Conservation (phyloP, 2,329 filamentous ascomycete species). For the Pseudopyricularia javanii region DNA sequence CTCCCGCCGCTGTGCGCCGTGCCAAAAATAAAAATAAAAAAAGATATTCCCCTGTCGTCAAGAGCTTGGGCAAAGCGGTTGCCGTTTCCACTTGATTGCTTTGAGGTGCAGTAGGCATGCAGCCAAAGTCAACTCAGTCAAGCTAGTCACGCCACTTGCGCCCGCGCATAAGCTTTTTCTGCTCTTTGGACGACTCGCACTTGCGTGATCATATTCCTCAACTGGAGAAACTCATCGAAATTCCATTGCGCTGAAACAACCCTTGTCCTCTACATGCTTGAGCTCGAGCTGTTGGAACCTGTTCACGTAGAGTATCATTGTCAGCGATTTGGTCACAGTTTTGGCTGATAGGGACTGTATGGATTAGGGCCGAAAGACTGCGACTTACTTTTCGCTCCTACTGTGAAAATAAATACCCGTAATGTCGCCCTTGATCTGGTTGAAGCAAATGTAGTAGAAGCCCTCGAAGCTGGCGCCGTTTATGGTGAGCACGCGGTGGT, state of each 20-base stretch:
- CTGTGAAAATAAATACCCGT: constrained; percentile 96
- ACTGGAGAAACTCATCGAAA: constrained; percentile 50
- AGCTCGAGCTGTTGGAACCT: constrained; percentile 91
- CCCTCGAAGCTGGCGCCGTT: constrained; percentile 94
- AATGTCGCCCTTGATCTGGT: constrained; percentile 75
- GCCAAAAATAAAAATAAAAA: background rate
- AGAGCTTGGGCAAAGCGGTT: background rate
- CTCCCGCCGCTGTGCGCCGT: background rate
- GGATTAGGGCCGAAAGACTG: background rate
- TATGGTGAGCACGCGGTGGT: constrained; percentile 84
- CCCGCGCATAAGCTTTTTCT: background rate
- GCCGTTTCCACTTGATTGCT: background rate
- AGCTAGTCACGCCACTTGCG: background rate
- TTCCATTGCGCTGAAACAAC: constrained; percentile 77
- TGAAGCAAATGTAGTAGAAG: constrained; percentile 99
- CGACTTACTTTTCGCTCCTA: constrained; percentile 85
- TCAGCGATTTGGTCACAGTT: background rate
- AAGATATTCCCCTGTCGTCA: background rate
- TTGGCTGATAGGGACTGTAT: background rate
- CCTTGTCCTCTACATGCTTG: constrained; percentile 73
- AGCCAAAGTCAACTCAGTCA: background rate
- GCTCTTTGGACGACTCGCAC: background rate
- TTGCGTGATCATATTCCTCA: background rate
- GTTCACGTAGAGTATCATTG: constrained; percentile 1
- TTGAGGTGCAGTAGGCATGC: background rate